Conservation (phyloP, 768 basidiomycete species). For the Arthromyces matolae region DNA sequence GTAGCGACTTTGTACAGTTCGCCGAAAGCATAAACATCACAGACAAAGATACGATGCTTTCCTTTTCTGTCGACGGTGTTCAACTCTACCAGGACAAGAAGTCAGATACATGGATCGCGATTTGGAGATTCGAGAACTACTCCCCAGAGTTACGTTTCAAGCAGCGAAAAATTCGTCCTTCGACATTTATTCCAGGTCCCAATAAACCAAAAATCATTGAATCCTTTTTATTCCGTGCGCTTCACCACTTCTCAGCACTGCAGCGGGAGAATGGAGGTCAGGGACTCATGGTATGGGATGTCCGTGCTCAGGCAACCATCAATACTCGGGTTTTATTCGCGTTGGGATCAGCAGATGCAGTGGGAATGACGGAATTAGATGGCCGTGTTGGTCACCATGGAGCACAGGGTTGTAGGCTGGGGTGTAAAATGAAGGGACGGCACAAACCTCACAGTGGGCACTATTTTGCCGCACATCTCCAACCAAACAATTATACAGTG, state of each 20-base stretch:
- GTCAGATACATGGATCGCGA: too few species aligned
- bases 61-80: too few species aligned
- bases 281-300: background rate
- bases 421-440: background rate
- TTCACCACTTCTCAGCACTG: slow-evolving; percentile 1
- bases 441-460: background rate
- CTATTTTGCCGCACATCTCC: background rate
- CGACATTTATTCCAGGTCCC: too few species aligned
- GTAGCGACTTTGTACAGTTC: too few species aligned
- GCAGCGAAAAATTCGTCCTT: too few species aligned
- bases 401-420: background rate
- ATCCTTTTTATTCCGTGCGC: too few species aligned
- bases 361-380: background rate
- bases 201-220: too few species aligned
- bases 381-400: background rate
- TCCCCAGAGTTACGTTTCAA: too few species aligned
- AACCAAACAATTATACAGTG: background rate
- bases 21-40: too few species aligned
- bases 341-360: background rate
- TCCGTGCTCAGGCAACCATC: background rate
- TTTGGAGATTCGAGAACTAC: too few species aligned
- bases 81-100: too few species aligned
- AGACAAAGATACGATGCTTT: too few species aligned
- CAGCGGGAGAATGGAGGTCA: slow-evolving; percentile 1
- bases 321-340: background rate